Base-by-base conservation (phyloP, 176 grass and related monocot genomes). In the Otatea glauca region DNA sequence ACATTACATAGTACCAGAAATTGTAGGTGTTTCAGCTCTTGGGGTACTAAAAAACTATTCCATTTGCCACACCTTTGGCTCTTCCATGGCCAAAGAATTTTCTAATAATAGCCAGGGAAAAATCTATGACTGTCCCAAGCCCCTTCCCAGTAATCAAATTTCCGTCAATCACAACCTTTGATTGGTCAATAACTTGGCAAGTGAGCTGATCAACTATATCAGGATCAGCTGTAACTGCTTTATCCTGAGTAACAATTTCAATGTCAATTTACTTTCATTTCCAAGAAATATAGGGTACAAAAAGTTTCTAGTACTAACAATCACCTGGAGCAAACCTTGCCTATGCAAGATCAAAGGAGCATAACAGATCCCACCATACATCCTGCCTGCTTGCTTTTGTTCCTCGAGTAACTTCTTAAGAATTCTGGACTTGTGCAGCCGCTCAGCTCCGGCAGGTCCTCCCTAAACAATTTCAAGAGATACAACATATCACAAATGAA, bases 21-120 rank as follows among this genome's bases (percentile, higher is more conserved):
- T 44, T 80, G 38, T 72, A 65, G 74, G 84, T 50, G 18, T 43
- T 76, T 89, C 56, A 83, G 83, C 48, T 74, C 87, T 89, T 87
- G n/a, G 82, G 72, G 70, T 95, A 98, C n/a, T 95, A 69, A 58
- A 90, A 98, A 81, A 98, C 96, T 61, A 98, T 89, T 73, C 96
- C 96, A 81, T 88, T 92, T 18, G 91, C 93, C 55, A 98, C 88
- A 65, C 86, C 55, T 95, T 92, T 94, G 74, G 96, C 93, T 80
- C 88, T 72, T 53, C 79, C 70, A 88, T 89, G 66, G 27, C 96
- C 93, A 90, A 88, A 95, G 65, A 95, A 80, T 81, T 95, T 98
- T 70, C 63, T 84, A 49, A 96, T 80, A 35, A 95, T 92, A 76
- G 83, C 83, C 58, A 98, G 88, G 42, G 93, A 83, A 55, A 96